These are phyloP conservation scores for Podospora fimiseda DNA, from an alignment of 495 filamentous ascomycete species.

Conservation along the genomic window DNA sequence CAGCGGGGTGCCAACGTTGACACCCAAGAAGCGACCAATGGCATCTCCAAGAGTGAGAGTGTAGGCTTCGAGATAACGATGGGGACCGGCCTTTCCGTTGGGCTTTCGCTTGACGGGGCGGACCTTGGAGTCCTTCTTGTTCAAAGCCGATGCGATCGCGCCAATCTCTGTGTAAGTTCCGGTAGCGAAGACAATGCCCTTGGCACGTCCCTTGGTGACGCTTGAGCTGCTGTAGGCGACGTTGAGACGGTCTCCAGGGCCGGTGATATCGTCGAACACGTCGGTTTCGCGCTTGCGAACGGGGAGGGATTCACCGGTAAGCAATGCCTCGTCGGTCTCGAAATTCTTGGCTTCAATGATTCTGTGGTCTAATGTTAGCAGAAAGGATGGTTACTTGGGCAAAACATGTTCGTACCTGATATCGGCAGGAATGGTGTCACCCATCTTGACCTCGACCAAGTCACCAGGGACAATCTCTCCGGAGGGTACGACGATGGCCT, in stretches of 20 bases:
- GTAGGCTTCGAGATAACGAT: conserved; percentile 65
- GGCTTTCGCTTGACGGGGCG: conserved; percentile 53
- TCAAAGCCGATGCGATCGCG: conserved; percentile 62
- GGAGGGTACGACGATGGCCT: conserved; percentile 65
- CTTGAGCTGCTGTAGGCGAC: conserved; percentile 63
- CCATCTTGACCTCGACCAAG: conserved; percentile 65
- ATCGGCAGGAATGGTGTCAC: conserved; percentile 74
- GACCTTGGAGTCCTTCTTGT: conserved; percentile 53
- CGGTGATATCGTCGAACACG: conserved; percentile 35
- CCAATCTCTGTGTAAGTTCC: conserved; percentile 77
- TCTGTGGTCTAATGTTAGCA: conserved; percentile 16
- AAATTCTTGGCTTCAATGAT: conserved; percentile 77
- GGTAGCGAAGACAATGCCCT: conserved; percentile 60
- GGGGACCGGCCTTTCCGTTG: conserved; percentile 51
- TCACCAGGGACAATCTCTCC: conserved; percentile 81
- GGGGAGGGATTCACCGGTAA: conserved; percentile 66
- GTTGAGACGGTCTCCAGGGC: conserved; percentile 60
- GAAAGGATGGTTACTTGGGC: too few relatives aligned
- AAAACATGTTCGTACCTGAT: conserved; percentile 32
- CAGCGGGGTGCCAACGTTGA: conserved; percentile 70
- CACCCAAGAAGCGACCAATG: conserved; percentile 62
- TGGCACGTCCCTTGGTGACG: conserved; percentile 60
- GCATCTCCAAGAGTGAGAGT: conserved; percentile 59
- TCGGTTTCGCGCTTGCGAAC: conserved; percentile 31
- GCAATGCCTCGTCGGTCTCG: conserved; percentile 29